These are phyloP conservation scores for Leucogyrophana mollusca DNA, from an alignment of 768 basidiomycete species.

Conservation along the genomic window DNA sequence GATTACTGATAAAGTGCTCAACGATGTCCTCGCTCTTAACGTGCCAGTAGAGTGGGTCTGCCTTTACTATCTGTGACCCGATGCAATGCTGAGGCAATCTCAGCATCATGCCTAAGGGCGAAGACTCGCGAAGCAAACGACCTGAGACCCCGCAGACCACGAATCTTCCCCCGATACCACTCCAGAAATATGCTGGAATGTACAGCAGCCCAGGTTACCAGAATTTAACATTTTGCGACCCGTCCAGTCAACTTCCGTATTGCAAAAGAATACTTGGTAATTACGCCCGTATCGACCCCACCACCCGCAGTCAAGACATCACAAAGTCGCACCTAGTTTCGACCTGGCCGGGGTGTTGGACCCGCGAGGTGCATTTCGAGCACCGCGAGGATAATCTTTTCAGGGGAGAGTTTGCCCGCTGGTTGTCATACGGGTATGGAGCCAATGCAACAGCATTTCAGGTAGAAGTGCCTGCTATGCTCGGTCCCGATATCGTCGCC, in stretches of 20 bases:
- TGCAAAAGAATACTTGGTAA: slow-evolving; percentile 16
- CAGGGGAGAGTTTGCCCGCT: slow-evolving; percentile 8
- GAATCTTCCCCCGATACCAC: background rate
- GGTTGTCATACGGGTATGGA: slow-evolving; percentile 34
- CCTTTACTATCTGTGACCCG: too few species aligned
- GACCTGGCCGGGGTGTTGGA: slow-evolving; percentile 24
- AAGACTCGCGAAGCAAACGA: background rate
- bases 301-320: background rate
- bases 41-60: background rate
- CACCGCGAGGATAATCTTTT: slow-evolving; percentile 15
- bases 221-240: slow-evolving; percentile 29
- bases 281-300: slow-evolving; percentile 18
- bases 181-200: slow-evolving; percentile 23
- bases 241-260: slow-evolving; percentile 8
- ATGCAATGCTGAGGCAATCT: background rate
- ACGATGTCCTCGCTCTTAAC: background rate
- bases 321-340: slow-evolving; percentile 15
- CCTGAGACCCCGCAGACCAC: background rate
- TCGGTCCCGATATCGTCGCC: background rate
- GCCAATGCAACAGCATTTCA: slow-evolving; percentile 22
- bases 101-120: background rate
- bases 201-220: slow-evolving; percentile 33
- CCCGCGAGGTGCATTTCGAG: slow-evolving; percentile 26
- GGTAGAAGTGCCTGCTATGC: background rate
- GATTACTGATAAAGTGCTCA: slow-evolving; percentile 11